Evolutionary conservation across 1,284 basidiomycete species (phyloP), one percentile per base, ranked within the genome.

Genomic region (Kwoniella shivajii): DNA sequence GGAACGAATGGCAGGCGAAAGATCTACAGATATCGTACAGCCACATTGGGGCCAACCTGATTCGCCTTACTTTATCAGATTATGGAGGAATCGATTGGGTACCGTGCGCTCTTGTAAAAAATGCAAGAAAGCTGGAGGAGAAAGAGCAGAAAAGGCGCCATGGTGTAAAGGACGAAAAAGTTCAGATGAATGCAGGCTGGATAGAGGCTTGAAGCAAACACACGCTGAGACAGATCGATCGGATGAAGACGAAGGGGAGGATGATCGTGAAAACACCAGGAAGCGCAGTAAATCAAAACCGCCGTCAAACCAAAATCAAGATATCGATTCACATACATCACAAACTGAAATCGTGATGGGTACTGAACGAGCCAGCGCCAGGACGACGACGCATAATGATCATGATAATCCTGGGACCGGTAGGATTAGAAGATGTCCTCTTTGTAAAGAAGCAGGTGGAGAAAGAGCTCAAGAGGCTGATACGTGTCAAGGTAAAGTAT

Each of bases 141-240:
- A 33, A 13, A 58, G 69, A 24, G 45, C 13, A 1, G 54, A 58
- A n/a, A 57, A 50, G 24, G 62, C 65, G 5, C 39, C 38, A 3
- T 63, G 38, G 39, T 71, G 67, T 50, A 59, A 51, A 44, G 67
- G 67, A 1, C 47, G 59, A 33, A 48, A 39, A 26, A 52, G 51
- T 11, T 13, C 33, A 27, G 13, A 18, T 13, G 33, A 48, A 13
- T 67, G 65, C 34, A 30, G 34, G 10, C 57, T 67, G n/a, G 44
- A 36, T 20, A 9, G 18, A 7, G 18, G 36, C n/a, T 9, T 4
- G 30, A 16, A 6, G n/a, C 16, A 4, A 33, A 18, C 34, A 7
- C 13, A 11, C 22, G 22, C 13, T 13, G 14, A 22, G 14, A n/a
- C 52, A 41, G n/a, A 16, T 9, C 16, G 13, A 38, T 16, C 30